Conservation (phyloP, 2,329 filamentous ascomycete genomes). For the Claviceps sp. region DNA sequence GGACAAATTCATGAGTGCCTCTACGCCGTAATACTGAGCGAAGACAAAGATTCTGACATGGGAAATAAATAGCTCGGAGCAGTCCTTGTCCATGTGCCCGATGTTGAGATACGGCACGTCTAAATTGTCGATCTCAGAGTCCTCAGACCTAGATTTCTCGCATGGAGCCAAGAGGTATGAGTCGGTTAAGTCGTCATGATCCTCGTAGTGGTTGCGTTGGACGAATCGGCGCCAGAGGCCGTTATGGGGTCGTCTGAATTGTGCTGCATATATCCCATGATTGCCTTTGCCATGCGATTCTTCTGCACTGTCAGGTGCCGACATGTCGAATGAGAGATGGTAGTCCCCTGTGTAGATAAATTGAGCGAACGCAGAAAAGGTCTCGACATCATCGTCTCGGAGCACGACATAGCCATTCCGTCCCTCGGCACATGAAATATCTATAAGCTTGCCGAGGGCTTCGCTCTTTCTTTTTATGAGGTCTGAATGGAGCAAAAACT, state of each 20-base stretch:
- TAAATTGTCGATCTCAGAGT: too few relatives aligned
- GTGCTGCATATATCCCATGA: accelerated
- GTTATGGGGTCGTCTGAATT: too few relatives aligned
- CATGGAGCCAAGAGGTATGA: too few relatives aligned
- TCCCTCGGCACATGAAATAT: neutral
- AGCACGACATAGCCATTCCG: neutral
- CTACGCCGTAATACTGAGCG: neutral
- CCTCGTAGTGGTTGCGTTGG: too few relatives aligned
- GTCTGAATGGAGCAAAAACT: neutral
- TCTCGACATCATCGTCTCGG: neutral
- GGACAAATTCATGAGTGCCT: neutral
- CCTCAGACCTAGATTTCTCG: too few relatives aligned
- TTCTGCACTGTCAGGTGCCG: too few relatives aligned
- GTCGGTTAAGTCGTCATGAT: too few relatives aligned
- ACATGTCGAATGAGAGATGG: neutral
- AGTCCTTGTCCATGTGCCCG: neutral
- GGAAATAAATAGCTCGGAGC: neutral
- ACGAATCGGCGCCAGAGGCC: too few relatives aligned
- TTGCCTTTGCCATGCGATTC: too few relatives aligned
- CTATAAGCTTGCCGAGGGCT: neutral
- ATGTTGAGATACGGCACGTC: neutral
- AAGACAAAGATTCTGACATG: neutral
- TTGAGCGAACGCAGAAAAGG: neutral
- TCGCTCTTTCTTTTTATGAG: neutral
- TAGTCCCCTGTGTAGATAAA: neutral